A percentile compares a stretch with the other conserved stretches of the same genome.
These are phyloP conservation scores for Aegilops sharonensis DNA, from an alignment of 176 grass and related monocot species.

Conservation along the genomic window DNA sequence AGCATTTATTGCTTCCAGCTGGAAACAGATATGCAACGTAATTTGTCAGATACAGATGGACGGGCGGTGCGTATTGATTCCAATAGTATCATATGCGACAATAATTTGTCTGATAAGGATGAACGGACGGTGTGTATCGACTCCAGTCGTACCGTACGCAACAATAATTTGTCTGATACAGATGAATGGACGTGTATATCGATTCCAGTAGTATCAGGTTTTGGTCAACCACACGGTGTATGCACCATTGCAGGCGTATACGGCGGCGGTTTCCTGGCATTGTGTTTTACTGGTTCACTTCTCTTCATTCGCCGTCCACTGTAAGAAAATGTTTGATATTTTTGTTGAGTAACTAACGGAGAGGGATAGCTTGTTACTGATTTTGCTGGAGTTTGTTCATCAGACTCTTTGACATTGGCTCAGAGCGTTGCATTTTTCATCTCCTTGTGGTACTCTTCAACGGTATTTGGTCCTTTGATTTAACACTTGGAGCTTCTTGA, in stretches of 20 bases:
- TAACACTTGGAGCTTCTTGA: background rate
- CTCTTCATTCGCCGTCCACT: background rate
- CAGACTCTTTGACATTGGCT: too few relatives aligned
- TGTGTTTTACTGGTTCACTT: background rate
- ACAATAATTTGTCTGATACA: background rate
- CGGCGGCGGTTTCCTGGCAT: background rate
- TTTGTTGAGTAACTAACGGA: background rate
- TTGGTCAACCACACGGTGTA: background rate
- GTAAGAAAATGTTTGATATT: background rate
- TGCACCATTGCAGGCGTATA: background rate
- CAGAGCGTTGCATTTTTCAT: too few relatives aligned
- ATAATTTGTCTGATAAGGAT: background rate
- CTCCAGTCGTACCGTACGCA: background rate
- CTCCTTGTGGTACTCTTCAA: too few relatives aligned
- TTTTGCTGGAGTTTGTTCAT: background rate
- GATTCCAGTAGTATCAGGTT: background rate
- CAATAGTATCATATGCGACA: background rate
- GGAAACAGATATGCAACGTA: background rate
- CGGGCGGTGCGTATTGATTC: background rate
- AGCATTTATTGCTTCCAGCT: background rate
- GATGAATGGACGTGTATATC: too few relatives aligned
- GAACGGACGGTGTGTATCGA: background rate
- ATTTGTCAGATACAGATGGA: background rate
- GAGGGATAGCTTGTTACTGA: background rate
- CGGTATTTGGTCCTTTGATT: too few relatives aligned